Evolutionary conservation across 257 asterid species (phyloP).

Genomic region (Leptodermis oblonga): DNA sequence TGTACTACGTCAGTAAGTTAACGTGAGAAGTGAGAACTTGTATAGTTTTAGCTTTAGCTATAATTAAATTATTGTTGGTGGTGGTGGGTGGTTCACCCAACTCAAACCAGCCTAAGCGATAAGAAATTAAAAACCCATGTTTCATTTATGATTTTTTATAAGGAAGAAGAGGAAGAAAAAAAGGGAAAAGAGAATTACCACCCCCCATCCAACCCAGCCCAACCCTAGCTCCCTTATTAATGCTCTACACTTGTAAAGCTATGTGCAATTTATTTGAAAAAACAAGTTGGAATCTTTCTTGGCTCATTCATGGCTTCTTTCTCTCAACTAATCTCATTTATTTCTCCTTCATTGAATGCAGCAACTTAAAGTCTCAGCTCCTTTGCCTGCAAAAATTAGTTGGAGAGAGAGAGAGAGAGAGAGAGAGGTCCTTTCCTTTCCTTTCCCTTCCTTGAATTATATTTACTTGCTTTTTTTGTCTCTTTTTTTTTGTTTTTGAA

Average conservation of each 20-base stretch:
- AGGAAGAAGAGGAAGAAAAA: too few relatives aligned
- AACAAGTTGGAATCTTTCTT: constrained; percentile 22
- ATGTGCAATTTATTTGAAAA: neutral
- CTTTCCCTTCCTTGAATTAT: neutral
- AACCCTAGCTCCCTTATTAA: constrained; percentile 11
- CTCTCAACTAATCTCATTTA: constrained; percentile 84
- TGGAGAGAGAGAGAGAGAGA: constrained; percentile 42
- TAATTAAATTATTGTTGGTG: constrained; percentile 47
- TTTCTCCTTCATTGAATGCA: constrained; percentile 69
- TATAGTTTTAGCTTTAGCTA: constrained; percentile 18
- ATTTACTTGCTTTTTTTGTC: neutral
- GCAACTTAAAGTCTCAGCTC: constrained; percentile 52
- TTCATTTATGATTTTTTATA: constrained; percentile 52
- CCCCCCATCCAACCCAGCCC: neutral
- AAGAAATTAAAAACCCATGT: constrained; percentile 26
- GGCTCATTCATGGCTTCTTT: constrained; percentile 24
- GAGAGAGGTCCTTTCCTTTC: constrained; percentile 14
- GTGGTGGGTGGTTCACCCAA: constrained; percentile 74
- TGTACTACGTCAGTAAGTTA: constrained; percentile 22
- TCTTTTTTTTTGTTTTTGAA: constrained; percentile 26
- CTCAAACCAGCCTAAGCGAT: constrained; percentile 47
- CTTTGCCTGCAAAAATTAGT: constrained; percentile 52
- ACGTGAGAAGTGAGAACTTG: constrained; percentile 23
- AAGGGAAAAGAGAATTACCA: constrained; percentile 19
- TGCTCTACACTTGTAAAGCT: constrained; percentile 2